These are phyloP conservation scores for Backusella tuberculispora DNA, from an alignment of 192 early-diverging fungal genomes.

Conservation along the genomic window DNA sequence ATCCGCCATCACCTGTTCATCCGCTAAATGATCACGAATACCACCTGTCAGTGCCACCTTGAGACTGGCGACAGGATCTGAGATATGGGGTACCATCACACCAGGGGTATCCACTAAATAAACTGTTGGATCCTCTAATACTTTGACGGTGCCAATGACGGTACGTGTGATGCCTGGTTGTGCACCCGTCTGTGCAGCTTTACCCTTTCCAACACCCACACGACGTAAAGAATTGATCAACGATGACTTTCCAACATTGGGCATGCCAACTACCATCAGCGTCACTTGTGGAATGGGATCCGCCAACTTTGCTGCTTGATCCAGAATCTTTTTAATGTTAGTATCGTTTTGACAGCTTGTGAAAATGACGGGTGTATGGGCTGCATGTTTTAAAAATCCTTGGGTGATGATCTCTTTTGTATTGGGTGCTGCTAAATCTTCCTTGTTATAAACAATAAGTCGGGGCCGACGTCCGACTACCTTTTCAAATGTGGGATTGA, in stretches of 20 bases:
- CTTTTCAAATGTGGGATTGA: slow-evolving; percentile 82
- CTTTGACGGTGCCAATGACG: slow-evolving; percentile 71
- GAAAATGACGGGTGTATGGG: slow-evolving; percentile 58
- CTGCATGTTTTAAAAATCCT: slow-evolving; percentile 46
- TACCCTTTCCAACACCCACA: slow-evolving; percentile 76
- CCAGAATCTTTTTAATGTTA: slow-evolving; percentile 72
- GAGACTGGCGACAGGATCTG: slow-evolving; percentile 79
- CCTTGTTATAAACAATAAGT: slow-evolving; percentile 92
- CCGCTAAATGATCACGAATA: slow-evolving; percentile 84
- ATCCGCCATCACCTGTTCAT: slow-evolving; percentile 84
- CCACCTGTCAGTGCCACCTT: slow-evolving; percentile 91
- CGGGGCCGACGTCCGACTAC: slow-evolving; percentile 66
- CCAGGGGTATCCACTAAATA: slow-evolving; percentile 95
- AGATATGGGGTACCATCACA: slow-evolving; percentile 88
- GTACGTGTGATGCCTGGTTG: slow-evolving; percentile 87
- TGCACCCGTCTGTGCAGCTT: slow-evolving; percentile 83
- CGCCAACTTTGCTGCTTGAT: slow-evolving; percentile 60
- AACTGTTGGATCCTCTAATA: slow-evolving; percentile 85
- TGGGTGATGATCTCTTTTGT: slow-evolving; percentile 41
- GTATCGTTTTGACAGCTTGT: slow-evolving; percentile 61
- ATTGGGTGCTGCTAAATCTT: slow-evolving; percentile 79
- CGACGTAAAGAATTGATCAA: slow-evolving; percentile 87
- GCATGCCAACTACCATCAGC: slow-evolving; percentile 91
- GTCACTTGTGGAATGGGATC: slow-evolving; percentile 48
- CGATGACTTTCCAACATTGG: slow-evolving; percentile 96